Evolutionary conservation across 768 basidiomycete species (phyloP), one percentile per base, ranked within the genome.

Genomic region (Suillus sp.): DNA sequence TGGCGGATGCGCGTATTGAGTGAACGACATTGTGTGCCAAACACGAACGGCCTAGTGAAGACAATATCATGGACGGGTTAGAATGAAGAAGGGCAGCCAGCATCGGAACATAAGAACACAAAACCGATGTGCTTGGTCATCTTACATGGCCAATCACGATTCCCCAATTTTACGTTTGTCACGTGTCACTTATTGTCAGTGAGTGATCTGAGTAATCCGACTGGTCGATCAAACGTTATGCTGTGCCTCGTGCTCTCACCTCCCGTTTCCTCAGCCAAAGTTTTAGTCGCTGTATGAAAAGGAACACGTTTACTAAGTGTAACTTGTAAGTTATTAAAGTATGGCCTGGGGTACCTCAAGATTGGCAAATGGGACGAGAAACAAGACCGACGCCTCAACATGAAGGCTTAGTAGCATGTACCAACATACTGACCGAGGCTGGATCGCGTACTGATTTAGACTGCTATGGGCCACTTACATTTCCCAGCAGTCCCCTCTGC

Each of bases 361-460:
- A 65, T 27, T 72, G 68, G 64, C 51, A 72, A 43, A 60, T 62
- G 1, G 73, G 42, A 61, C 25, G 48, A 10, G 54, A 35, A 59
- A 51, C 25, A 22, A 40, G n/a, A 25, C 65, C 16, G 25, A n/a
- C 55, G 25, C 20, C 38, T 8, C 13, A 34, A 34, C 20, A 14
- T 18, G 64, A 67, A 11, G 73, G 72, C 6, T 61, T 65, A 16
- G 38, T 62, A 20, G 64, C 72, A 14, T 74, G 69, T 65, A 68
- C 70, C 3, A 43, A 37, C 14, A 72, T 50, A 58, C 61, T 3
- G 14, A 51, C 13, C 64, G 53, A 18, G 18, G 32, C 25, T 16
- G 3, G 25, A 20, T 64, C 18, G 34, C 20, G 18, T 22, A 10
- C 25, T 42, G 27, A 25, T 59, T 48, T 20, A 32, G 27, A 32